Percentiles rank a stretch among this genome's conserved stretches.
These are phyloP conservation scores for Orbilia javanica DNA, from an alignment of 2,329 filamentous ascomycete genomes.

Conservation along the genomic window DNA sequence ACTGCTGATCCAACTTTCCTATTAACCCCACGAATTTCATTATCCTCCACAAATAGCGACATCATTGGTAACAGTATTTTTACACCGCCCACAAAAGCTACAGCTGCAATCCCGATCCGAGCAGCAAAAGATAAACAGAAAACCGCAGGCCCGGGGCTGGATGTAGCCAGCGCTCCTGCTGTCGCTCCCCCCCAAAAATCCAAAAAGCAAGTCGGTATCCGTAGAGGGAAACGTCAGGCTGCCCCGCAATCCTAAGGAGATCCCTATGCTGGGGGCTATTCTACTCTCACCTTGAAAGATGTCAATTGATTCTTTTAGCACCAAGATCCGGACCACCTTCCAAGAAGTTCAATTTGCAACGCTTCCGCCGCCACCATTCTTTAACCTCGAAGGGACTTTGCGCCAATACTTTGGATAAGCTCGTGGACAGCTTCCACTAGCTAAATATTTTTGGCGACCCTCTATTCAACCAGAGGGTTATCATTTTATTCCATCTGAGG, in stretches of 20 bases:
- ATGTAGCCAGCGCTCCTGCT: conserved; percentile 8
- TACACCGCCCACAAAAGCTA: conserved; percentile 11
- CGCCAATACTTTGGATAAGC: conserved; percentile 1
- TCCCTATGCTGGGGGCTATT: neutral
- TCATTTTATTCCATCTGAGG: conserved; percentile 5
- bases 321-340: neutral
- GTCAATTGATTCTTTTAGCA: conserved; percentile 2
- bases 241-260: neutral
- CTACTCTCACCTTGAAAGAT: neutral
- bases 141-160: neutral
- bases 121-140: neutral
- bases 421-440: neutral
- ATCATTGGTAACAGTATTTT: neutral
- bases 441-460: neutral
- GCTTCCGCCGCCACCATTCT: conserved; percentile 10
- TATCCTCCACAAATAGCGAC: neutral
- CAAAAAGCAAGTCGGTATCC: neutral
- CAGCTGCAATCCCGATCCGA: conserved; percentile 25
- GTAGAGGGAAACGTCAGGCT: conserved; percentile 13
- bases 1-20: conserved; percentile 36
- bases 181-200: conserved; percentile 8
- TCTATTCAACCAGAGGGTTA: neutral
- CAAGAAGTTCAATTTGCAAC: neutral
- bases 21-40: conserved; percentile 14
- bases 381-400: conserved; percentile 1